Conservation (phyloP, 2,329 filamentous ascomycete genomes). For the Botrytis deweyae region DNA sequence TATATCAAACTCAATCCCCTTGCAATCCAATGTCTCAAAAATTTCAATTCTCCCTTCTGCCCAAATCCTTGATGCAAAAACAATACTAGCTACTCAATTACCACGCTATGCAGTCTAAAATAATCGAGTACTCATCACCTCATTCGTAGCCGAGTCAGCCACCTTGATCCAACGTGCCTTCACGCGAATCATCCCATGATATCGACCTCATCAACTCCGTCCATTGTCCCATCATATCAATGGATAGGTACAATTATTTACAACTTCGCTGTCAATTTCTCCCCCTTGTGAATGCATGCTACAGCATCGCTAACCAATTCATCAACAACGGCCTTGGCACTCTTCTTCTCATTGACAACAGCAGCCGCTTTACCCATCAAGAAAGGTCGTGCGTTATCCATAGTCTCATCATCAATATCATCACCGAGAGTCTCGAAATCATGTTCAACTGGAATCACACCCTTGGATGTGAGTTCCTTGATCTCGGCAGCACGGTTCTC, state of each 20-base stretch:
- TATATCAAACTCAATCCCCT: not conserved
- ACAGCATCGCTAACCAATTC: slow-evolving; percentile 87
- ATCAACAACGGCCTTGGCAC: slow-evolving; percentile 87
- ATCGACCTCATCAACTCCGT: not conserved
- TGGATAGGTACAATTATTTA: slow-evolving; percentile 42
- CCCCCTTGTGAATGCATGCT: slow-evolving; percentile 65
- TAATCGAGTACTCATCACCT: not conserved
- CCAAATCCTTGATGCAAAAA: not conserved
- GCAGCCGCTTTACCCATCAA: slow-evolving; percentile 97
- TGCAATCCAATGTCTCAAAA: too few relatives aligned
- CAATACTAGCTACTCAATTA: not conserved
- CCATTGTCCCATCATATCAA: not conserved
- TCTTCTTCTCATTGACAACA: slow-evolving; percentile 89
- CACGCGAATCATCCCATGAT: not conserved
- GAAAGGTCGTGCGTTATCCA: slow-evolving; percentile 89
- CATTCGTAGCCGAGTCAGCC: not conserved
- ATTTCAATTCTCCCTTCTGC: not conserved
- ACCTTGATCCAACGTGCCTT: not conserved
- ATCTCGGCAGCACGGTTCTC: slow-evolving; percentile 87
- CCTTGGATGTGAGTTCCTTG: slow-evolving; percentile 85
- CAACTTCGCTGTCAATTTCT: slow-evolving; percentile 68
- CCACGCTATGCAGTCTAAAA: not conserved
- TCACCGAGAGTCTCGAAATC: slow-evolving; percentile 83
- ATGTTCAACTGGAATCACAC: slow-evolving; percentile 88
- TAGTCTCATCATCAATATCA: slow-evolving; percentile 70